A percentile compares a stretch with the other conserved stretches of the same genome.
Evolutionary conservation across 2,329 filamentous ascomycete genomes (phyloP).

Genomic region (Beauveria rudraprayagi): DNA sequence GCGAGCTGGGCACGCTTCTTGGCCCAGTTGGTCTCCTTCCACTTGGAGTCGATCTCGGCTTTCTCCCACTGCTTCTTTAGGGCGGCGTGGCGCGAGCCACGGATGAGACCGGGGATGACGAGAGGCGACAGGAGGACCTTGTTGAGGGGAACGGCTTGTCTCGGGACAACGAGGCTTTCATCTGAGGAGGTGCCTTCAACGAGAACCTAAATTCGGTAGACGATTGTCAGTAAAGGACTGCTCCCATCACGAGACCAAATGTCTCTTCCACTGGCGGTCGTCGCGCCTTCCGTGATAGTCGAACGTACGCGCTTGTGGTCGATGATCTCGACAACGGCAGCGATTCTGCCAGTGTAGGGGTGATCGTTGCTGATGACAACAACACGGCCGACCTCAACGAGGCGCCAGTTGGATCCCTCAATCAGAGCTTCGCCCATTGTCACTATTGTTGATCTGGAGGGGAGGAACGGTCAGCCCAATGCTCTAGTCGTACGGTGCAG

Average conservation of each 20-base stretch:
- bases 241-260: background rate
- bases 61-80: slow-evolving; percentile 89
- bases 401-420: slow-evolving; percentile 80
- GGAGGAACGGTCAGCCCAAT: slow-evolving; percentile 24
- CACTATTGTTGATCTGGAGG: slow-evolving; percentile 44
- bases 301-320: slow-evolving; percentile 97
- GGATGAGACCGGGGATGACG: slow-evolving; percentile 77
- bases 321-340: slow-evolving; percentile 97
- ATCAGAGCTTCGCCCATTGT: slow-evolving; percentile 79
- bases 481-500: slow-evolving; percentile 13
- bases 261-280: background rate
- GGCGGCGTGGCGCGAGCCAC: slow-evolving; percentile 71
- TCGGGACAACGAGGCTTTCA: slow-evolving; percentile 70
- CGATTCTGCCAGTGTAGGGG: slow-evolving; percentile 76
- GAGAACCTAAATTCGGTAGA: slow-evolving; percentile 60
- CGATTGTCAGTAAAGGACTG: slow-evolving; percentile 10
- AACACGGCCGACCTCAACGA: slow-evolving; percentile 97
- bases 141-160: slow-evolving; percentile 77
- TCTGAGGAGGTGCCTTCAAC: slow-evolving; percentile 88
- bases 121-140: slow-evolving; percentile 84
- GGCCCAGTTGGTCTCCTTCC: slow-evolving; percentile 83
- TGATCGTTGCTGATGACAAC: slow-evolving; percentile 79
- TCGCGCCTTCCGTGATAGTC: background rate
- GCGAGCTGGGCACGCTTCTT: slow-evolving; percentile 84
- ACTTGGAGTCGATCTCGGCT: slow-evolving; percentile 86